Conservation (phyloP, 2,329 filamentous ascomycete genomes). For the Claviceps cyperi region DNA sequence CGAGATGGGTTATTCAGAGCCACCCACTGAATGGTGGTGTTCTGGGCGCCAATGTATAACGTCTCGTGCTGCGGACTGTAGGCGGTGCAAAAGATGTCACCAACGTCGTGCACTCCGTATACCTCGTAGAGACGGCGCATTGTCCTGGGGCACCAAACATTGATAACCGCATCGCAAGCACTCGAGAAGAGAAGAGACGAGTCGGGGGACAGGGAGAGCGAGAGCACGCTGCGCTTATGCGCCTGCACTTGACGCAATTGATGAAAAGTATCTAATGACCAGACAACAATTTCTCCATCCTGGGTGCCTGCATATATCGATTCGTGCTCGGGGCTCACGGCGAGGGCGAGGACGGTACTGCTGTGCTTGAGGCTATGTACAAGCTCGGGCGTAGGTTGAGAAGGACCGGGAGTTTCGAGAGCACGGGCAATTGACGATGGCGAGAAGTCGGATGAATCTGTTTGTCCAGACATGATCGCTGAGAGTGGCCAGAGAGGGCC, state of each 20-base stretch:
- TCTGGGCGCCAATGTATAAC: slow-evolving; percentile 84
- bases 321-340: slow-evolving; percentile 60
- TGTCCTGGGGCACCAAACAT: slow-evolving; percentile 73
- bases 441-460: slow-evolving; percentile 2
- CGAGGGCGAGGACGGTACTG: slow-evolving; percentile 70
- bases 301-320: slow-evolving; percentile 87
- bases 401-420: slow-evolving; percentile 9
- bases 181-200: slow-evolving; percentile 72
- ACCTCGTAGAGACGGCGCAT: slow-evolving; percentile 74
- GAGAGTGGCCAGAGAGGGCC: background rate
- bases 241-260: slow-evolving; percentile 66
- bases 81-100: slow-evolving; percentile 89
- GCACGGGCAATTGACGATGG: slow-evolving; percentile 4
- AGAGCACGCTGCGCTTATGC: slow-evolving; percentile 82
- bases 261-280: slow-evolving; percentile 80
- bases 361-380: slow-evolving; percentile 63
- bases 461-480: background rate
- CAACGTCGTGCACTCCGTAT: slow-evolving; percentile 85
- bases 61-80: slow-evolving; percentile 70
- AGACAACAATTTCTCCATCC: slow-evolving; percentile 83
- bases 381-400: slow-evolving; percentile 38
- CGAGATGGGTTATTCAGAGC: slow-evolving; percentile 50
- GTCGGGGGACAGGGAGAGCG: slow-evolving; percentile 65
- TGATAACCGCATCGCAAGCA: slow-evolving; percentile 84
- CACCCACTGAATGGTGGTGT: slow-evolving; percentile 91